phyloP scores from a whole-genome alignment of 768 basidiomycete genomes.

The Macrolepiota fuliginosa region DNA sequence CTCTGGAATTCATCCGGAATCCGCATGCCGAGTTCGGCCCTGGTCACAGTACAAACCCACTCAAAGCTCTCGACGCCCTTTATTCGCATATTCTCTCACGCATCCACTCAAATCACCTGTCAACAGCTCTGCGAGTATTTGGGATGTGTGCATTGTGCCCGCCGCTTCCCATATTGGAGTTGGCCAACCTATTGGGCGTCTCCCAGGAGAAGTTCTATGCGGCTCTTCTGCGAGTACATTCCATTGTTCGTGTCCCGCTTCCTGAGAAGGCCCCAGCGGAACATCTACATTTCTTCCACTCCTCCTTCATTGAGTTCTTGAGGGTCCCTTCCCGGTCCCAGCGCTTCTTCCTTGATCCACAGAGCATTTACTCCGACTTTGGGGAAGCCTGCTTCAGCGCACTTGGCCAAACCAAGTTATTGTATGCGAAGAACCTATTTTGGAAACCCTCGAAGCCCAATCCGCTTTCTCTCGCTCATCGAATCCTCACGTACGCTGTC shows the following conservation, averaged over 20 bases:
- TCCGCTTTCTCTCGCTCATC: background rate
- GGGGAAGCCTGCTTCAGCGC: background rate
- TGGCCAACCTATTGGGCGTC: background rate
- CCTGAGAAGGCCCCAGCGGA: background rate
- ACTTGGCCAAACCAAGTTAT: background rate
- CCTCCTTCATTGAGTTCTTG: background rate
- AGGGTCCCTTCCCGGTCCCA: background rate
- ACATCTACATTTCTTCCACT: background rate
- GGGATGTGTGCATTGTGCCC: background rate
- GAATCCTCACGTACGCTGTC: background rate
- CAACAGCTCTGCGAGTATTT: background rate
- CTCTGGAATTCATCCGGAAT: background rate
- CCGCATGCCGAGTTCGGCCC: background rate
- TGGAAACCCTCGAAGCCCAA: background rate
- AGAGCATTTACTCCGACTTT: background rate
- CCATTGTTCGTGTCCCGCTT: background rate
- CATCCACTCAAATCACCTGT: background rate
- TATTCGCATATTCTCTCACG: background rate
- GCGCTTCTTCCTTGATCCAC: background rate
- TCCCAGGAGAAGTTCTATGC: background rate
- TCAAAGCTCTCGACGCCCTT: background rate
- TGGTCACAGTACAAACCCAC: background rate
- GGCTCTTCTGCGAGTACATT: background rate
- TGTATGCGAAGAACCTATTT: background rate
- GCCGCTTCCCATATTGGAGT: background rate